These are phyloP conservation scores for Neurospora sp. DNA, from an alignment of 2,329 filamentous ascomycete genomes.

Conservation along the genomic window DNA sequence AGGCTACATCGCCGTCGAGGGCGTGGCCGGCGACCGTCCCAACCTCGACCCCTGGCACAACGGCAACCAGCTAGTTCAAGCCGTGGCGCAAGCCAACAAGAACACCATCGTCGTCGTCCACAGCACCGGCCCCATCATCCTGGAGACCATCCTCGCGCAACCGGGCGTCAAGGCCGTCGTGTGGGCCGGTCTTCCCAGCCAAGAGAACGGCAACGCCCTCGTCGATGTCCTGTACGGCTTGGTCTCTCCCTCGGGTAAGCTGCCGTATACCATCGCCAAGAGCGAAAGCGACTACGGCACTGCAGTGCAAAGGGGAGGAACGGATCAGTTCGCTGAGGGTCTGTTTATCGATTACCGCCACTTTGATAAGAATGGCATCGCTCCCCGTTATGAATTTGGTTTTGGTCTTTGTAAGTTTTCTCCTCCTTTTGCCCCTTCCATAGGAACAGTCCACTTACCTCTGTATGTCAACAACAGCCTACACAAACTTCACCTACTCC, in stretches of 20 bases:
- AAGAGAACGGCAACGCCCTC: constrained; percentile 66
- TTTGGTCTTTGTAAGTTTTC: constrained; percentile 43
- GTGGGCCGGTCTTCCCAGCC: constrained; percentile 64
- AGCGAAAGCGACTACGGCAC: constrained; percentile 35
- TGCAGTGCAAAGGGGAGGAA: constrained; percentile 18
- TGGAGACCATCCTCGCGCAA: constrained; percentile 49
- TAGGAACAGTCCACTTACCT: not conserved
- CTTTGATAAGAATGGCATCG: constrained; percentile 46
- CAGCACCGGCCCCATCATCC: constrained; percentile 48
- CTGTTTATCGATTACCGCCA: constrained; percentile 56
- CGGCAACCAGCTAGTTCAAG: constrained; percentile 52
- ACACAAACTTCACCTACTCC: constrained; percentile 56
- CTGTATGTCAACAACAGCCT: constrained; percentile 32
- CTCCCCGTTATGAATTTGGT: constrained; percentile 53
- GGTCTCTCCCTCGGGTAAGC: constrained; percentile 33
- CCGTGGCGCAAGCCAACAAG: constrained; percentile 45
- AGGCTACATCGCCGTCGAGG: constrained; percentile 53
- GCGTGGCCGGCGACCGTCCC: constrained; percentile 50
- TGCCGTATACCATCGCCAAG: constrained; percentile 43
- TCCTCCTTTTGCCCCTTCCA: not conserved
- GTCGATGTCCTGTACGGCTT: constrained; percentile 63
- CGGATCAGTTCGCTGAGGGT: constrained; percentile 48
- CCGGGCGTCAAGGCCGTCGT: constrained; percentile 66
- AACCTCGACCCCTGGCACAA: constrained; percentile 55
- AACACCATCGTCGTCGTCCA: constrained; percentile 57